A percentile compares a stretch with the other conserved stretches of the same genome.
These are phyloP conservation scores for Backusella westeae DNA, from an alignment of 192 early-diverging fungal genomes.

Conservation along the genomic window DNA sequence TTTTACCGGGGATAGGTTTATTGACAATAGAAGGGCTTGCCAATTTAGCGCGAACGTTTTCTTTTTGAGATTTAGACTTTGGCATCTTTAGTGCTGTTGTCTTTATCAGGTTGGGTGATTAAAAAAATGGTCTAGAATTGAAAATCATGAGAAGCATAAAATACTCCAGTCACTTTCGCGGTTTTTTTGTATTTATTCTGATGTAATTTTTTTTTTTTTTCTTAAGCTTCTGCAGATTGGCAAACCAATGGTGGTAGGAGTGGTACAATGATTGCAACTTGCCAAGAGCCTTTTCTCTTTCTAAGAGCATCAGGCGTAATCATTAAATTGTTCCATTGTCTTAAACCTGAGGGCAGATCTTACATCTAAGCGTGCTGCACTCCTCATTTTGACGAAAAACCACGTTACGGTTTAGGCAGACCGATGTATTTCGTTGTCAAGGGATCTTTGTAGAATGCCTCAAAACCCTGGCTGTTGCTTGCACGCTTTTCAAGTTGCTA, in stretches of 20 bases:
- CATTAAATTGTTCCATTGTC: constrained; percentile 5
- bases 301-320: constrained; percentile 6
- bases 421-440: constrained; percentile 11
- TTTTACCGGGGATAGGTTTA: background rate
- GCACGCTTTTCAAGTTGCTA: constrained; percentile 7
- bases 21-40: background rate
- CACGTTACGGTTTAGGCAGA: constrained; percentile 12
- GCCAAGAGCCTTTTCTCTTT: background rate
- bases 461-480: constrained; percentile 1
- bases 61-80: background rate
- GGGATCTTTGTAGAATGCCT: constrained; percentile 8
- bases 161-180: too few species aligned
- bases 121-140: too few species aligned
- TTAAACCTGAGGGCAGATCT: constrained; percentile 9
- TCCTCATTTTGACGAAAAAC: background rate
- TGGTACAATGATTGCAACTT: constrained; percentile 1
- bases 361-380: background rate
- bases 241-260: background rate
- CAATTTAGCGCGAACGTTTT: background rate
- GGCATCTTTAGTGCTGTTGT: background rate
- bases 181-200: too few species aligned
- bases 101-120: too few species aligned
- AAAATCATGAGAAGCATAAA: too few species aligned
- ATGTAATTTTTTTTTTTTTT: background rate
- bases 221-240: background rate